Conservation (phyloP, 805 yeast species). For the Isabelozyma rhagii region DNA sequence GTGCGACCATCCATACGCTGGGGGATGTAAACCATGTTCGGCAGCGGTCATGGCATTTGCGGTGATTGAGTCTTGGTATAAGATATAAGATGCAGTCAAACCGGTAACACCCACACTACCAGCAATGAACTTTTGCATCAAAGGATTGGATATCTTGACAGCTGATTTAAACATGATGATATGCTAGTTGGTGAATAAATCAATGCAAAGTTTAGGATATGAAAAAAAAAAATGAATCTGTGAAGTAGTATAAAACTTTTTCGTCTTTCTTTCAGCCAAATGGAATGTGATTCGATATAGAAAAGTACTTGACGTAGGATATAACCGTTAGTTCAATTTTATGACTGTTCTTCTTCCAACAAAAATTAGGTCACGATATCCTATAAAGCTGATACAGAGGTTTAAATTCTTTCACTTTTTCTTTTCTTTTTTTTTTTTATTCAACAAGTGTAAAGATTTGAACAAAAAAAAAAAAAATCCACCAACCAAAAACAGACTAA, state of each 20-base stretch:
- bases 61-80: constrained; percentile 79
- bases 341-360: no score
- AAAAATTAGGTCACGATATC: not conserved
- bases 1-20: constrained; percentile 91
- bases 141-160: constrained; percentile 10
- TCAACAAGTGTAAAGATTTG: not conserved
- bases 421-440: not conserved
- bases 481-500: not conserved
- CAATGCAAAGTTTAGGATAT: not conserved
- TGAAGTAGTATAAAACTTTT: no score
- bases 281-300: not conserved
- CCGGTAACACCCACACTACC: constrained; percentile 74
- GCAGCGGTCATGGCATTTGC: constrained; percentile 98
- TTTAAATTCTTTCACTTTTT: no score
- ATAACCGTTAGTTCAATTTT: no score
- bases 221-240: not conserved
- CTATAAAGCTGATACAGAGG: not conserved
- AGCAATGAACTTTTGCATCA: constrained; percentile 50
- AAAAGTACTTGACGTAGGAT: no score
- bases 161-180: constrained; percentile 14
- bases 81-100: constrained; percentile 72
- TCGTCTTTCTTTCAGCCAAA: not conserved
- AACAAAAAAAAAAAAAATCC: not conserved
- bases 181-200: not conserved
- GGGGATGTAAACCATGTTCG: constrained; percentile 97